A percentile compares a stretch with the other conserved stretches of the same genome.
Conservation (phyloP, 208 protist genomes). For the Blechomonas ayalai region DNA sequence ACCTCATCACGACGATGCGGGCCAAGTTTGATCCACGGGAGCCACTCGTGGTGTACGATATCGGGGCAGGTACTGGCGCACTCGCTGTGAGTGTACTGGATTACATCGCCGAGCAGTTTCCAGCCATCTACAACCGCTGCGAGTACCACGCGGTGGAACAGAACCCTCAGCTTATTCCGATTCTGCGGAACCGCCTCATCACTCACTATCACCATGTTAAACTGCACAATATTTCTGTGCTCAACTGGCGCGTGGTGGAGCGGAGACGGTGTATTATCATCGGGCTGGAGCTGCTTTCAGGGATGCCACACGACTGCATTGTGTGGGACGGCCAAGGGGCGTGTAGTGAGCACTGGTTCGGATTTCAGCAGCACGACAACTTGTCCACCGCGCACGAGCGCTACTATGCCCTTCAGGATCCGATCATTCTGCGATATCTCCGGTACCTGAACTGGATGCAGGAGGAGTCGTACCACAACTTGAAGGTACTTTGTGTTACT, state of each 20-base stretch:
- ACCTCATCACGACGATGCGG: conserved; percentile 69
- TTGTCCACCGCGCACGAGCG: conserved; percentile 62
- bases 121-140: conserved; percentile 57
- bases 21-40: conserved; percentile 81
- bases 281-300: conserved; percentile 71
- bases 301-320: conserved; percentile 82
- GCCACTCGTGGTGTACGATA: conserved; percentile 84
- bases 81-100: conserved; percentile 67
- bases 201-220: conserved; percentile 78
- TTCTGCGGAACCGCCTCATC: conserved; percentile 63
- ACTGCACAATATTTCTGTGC: conserved; percentile 66
- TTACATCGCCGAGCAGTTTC: conserved; percentile 81
- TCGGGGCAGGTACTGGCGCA: conserved; percentile 80
- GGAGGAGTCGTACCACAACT: conserved; percentile 77
- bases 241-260: conserved; percentile 78
- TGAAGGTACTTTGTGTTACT: conserved; percentile 80
- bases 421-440: conserved; percentile 76
- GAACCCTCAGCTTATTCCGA: conserved; percentile 60
- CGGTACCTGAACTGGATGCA: conserved; percentile 84
- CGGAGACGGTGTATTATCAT: conserved; percentile 67
- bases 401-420: conserved; percentile 57
- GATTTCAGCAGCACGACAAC: conserved; percentile 74
- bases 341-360: conserved; percentile 80
- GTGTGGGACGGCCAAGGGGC: conserved; percentile 63
- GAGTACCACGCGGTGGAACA: conserved; percentile 85